These are phyloP conservation scores for Kockiozyma suomiensis DNA, from an alignment of 805 yeast genomes.

Conservation along the genomic window DNA sequence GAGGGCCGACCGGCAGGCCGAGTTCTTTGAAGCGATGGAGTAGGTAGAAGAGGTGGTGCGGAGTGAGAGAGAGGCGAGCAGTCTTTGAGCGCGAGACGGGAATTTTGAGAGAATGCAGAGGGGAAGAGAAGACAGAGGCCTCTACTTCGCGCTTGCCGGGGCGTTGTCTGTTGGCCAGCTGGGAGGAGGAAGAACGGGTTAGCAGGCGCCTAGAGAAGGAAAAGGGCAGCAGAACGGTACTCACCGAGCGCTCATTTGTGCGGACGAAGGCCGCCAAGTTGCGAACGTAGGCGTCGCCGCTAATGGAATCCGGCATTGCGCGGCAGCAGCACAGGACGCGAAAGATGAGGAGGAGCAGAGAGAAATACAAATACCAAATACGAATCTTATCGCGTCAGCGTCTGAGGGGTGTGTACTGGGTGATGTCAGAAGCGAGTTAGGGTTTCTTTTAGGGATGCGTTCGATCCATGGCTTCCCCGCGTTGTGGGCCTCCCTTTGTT, in stretches of 20 bases:
- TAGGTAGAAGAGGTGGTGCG: slow-evolving; percentile 65
- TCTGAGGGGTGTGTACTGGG: neutral
- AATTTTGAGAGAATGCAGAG: slow-evolving; percentile 12
- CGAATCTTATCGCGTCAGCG: neutral
- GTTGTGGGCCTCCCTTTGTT: neutral
- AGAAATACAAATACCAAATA: too few relatives aligned
- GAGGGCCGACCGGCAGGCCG: slow-evolving; percentile 59
- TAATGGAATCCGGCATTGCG: slow-evolving; percentile 29
- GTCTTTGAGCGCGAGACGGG: slow-evolving; percentile 13
- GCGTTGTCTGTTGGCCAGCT: slow-evolving; percentile 19
- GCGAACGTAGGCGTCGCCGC: slow-evolving; percentile 38
- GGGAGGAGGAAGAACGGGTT: neutral
- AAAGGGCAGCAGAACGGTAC: slow-evolving; percentile 1
- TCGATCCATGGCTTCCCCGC: slow-evolving; percentile 5
- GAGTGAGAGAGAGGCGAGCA: slow-evolving; percentile 55
- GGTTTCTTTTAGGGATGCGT: neutral
- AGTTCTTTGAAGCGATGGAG: slow-evolving; percentile 58
- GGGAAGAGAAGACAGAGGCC: slow-evolving; percentile 15
- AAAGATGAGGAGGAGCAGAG: too few relatives aligned
- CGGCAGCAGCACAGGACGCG: neutral
- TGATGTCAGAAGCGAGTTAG: slow-evolving; percentile 2
- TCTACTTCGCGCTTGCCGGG: slow-evolving; percentile 8
- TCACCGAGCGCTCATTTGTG: slow-evolving; percentile 38
- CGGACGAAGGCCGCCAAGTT: slow-evolving; percentile 38
- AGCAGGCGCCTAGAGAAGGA: neutral